Evolutionary conservation across 2,329 filamentous ascomycete species (phyloP).

Genomic region (Thielaviopsis cerberus): DNA sequence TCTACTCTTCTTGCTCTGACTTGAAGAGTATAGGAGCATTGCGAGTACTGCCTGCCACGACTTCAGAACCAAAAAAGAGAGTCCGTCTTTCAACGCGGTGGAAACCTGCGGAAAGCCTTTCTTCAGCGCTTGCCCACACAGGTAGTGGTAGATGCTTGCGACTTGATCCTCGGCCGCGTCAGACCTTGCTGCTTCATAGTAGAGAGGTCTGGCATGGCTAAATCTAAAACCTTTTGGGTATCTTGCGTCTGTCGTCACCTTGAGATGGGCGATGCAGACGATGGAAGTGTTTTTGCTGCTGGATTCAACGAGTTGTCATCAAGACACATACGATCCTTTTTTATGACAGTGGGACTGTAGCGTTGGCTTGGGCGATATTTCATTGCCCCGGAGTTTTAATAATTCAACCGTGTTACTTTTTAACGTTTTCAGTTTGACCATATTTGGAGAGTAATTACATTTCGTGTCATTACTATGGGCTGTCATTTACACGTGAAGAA

Average conservation of each 20-base stretch:
- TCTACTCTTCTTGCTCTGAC: background rate
- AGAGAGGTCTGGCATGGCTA: background rate
- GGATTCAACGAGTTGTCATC: background rate
- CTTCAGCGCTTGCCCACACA: constrained; percentile 1
- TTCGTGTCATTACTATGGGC: no score
- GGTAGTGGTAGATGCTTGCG: constrained; percentile 1
- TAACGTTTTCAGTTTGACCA: background rate
- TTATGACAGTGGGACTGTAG: background rate
- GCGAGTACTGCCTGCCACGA: background rate
- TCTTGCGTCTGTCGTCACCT: background rate
- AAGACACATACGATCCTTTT: background rate
- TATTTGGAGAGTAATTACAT: background rate
- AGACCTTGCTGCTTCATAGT: background rate
- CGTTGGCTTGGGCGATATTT: background rate
- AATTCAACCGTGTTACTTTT: background rate
- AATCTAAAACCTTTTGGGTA: background rate
- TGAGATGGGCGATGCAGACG: constrained; percentile 5
- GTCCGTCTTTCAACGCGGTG: constrained; percentile 8
- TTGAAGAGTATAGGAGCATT: background rate
- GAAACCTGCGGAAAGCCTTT: constrained; percentile 9
- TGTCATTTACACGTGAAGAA: background rate
- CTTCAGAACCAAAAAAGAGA: constrained; percentile 2
- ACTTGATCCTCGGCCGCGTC: background rate
- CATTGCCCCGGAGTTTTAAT: background rate
- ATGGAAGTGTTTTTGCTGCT: background rate